Evolutionary conservation across 306 rosid genomes (phyloP).

Genomic region (Acacia confusa): DNA sequence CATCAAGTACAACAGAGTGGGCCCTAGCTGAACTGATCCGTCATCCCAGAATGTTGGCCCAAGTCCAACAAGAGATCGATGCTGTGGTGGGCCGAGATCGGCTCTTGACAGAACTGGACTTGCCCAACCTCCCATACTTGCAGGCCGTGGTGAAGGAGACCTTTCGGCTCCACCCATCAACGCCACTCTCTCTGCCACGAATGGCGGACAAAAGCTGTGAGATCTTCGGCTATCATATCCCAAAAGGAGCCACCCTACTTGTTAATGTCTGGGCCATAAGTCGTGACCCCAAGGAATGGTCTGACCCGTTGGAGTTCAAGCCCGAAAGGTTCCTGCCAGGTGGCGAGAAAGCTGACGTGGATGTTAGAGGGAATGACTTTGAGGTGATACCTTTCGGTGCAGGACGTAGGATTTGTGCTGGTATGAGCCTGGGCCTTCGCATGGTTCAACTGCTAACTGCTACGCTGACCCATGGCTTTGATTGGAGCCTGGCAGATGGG

Average conservation of each 20-base stretch:
- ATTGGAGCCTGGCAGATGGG: conserved; percentile 61
- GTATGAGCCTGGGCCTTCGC: conserved; percentile 63
- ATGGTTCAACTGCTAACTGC: conserved; percentile 61
- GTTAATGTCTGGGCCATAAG: conserved; percentile 84
- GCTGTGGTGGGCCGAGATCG: conserved; percentile 55
- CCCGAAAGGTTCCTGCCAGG: conserved; percentile 73
- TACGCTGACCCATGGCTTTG: conserved; percentile 52
- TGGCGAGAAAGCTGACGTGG: conserved; percentile 58
- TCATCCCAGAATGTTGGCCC: conserved; percentile 47
- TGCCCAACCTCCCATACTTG: conserved; percentile 54
- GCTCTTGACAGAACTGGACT: conserved; percentile 52
- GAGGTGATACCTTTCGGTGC: conserved; percentile 85
- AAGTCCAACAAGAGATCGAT: conserved; percentile 63
- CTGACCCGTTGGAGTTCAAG: conserved; percentile 52
- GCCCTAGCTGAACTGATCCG: conserved; percentile 61
- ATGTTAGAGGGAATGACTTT: conserved; percentile 66
- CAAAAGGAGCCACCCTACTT: conserved; percentile 68
- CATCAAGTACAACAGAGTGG: conserved; percentile 89
- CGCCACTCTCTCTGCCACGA: conserved; percentile 83
- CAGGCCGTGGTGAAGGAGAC: conserved; percentile 84
- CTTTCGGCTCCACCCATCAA: conserved; percentile 83
- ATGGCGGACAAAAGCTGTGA: conserved; percentile 52
- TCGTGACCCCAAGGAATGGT: conserved; percentile 70
- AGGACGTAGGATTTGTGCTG: conserved; percentile 78
- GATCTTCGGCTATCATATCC: conserved; percentile 61